Base-by-base conservation (phyloP, 2,329 filamentous ascomycete species). In the Colletotrichum limetticola region DNA sequence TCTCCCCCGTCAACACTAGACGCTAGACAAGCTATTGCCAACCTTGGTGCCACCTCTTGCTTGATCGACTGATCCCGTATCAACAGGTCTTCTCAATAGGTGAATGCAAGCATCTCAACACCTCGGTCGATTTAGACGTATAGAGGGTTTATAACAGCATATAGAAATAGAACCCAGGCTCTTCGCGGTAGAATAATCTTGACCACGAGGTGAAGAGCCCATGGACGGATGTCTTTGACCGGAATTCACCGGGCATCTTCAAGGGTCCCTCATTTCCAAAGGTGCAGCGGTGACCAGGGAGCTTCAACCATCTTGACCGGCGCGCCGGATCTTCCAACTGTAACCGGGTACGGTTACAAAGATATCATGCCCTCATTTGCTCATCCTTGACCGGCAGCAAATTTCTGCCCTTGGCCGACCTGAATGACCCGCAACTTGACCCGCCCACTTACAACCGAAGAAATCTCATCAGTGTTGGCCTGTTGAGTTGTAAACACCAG, bases 331-430 rank as follows among this genome's bases (percentile, higher is more conserved):
- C 53, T 28, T 32, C 49, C 66, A 72, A 61, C 30, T 58, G 53
- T 19, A n/a, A 46, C 55, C 60, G 28, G 46, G 70, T 49, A 49
- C 42, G 19, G 42, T 49, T 49, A 30, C 52, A 24, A 26, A 22
- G 16, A 26, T 49, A 49, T 49, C 42, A 35, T 22, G 49, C 6
- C 46, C 42, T 19, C 35, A 56, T 58, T 37, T 60, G 35, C 42
- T 49, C 37, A 42, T 22, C 26, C 58, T 69, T 55, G 70, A 5
- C 42, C 16, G 37, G 46, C 26, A 32, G 60, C 46, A 61, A 61
- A 61, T 56, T 24, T 52, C 55, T 65, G 66, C 60, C 70, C 70
- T 65, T 65, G 70, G 53, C 65, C 55, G 32, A 65, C 70, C 66
- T 72, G 70, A 70, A 37, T 35, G 71, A 71, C 66, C 71, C 66